Base-by-base conservation (phyloP, 1,284 basidiomycete genomes). In the Ceratobasidium theobromae region DNA sequence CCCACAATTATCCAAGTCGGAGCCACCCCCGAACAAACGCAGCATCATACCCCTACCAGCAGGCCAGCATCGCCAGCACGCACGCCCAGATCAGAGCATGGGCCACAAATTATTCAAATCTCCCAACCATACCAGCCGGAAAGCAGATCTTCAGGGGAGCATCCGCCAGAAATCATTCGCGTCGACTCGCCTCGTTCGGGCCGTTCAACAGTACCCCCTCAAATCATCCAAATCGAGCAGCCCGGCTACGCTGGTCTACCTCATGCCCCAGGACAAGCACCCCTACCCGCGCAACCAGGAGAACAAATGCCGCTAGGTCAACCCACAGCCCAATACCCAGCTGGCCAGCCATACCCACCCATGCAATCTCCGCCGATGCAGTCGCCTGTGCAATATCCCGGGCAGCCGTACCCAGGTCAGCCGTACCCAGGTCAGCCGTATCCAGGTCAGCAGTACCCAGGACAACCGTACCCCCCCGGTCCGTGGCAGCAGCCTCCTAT, bases 401-500 rank as follows among this genome's bases (percentile, higher is more conserved):
- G 45, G 18, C 45, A 41, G 21, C 28, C 45, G 45, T 62, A 62
- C 53, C 53, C 53, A 38, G 9, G 16, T 8, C 9, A 16, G 16
- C 35, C 35, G 16, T 45, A 11, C 43, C 43, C 43, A 9, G 12
- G 12, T 11, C 18, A 45, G 6, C 43, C 43, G 6, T 45, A 45
- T 33, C 60, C 38, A 3, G 55, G 55, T 11, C 49, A 30, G 30
- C 28, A 12, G 3, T 18, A 30, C n/a, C 25, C 49, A 14, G 49
- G 25, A n/a, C 45, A 48, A 30, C 55, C 41, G 43, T 48, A 52
- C 49, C 14, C 18, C 12, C 46, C 27, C 4, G 49, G 49, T 28
- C 49, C 25, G 30, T 52, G 49, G 49, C 49, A 64, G 21, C 58
- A 64, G 23, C 58, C 58, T 16, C 49, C 60, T 21, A 64, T 43